These are phyloP conservation scores for Microthlaspi erraticum DNA, from an alignment of 345 rosid genomes.

Conservation along the genomic window DNA sequence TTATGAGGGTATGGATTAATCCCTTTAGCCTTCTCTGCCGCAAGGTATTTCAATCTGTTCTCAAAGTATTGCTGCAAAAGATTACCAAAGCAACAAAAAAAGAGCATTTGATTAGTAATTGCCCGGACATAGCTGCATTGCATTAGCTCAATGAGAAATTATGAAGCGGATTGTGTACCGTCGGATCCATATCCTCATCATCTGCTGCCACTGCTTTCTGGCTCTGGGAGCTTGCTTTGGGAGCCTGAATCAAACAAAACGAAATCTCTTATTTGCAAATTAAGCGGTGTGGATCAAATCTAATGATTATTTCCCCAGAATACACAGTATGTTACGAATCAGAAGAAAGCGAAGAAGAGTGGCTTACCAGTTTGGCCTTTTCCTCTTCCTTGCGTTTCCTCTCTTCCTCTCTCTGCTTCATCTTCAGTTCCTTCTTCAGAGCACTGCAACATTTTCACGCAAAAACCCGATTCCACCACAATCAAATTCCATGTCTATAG, in stretches of 20 bases:
- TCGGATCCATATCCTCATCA: conserved; percentile 98
- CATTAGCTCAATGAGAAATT: background rate
- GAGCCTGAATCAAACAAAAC: conserved; percentile 23
- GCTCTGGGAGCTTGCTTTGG: conserved; percentile 28
- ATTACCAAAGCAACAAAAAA: background rate
- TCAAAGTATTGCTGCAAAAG: conserved; percentile 83
- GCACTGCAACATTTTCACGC: conserved; percentile 58
- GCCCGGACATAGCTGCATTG: conserved; percentile 1
- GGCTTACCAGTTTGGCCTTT: conserved; percentile 50
- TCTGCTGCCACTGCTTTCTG: conserved; percentile 56
- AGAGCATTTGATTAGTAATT: conserved; percentile 1
- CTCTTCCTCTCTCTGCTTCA: conserved; percentile 83
- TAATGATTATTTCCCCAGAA: background rate
- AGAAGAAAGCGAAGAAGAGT: conserved; percentile 16
- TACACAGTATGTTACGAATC: background rate
- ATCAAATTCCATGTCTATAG: conserved; percentile 6
- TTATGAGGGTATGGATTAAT: conserved; percentile 91
- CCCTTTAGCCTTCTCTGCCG: conserved; percentile 67
- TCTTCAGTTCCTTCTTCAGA: conserved; percentile 75
- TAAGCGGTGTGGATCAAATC: background rate
- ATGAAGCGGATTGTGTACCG: conserved; percentile 49
- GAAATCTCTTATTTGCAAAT: background rate
- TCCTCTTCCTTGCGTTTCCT: conserved; percentile 70
- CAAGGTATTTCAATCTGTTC: conserved; percentile 76
- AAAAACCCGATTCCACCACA: background rate